Evolutionary conservation across 495 filamentous ascomycete species (phyloP).

Genomic region (Astrothelium subdiscretum): DNA sequence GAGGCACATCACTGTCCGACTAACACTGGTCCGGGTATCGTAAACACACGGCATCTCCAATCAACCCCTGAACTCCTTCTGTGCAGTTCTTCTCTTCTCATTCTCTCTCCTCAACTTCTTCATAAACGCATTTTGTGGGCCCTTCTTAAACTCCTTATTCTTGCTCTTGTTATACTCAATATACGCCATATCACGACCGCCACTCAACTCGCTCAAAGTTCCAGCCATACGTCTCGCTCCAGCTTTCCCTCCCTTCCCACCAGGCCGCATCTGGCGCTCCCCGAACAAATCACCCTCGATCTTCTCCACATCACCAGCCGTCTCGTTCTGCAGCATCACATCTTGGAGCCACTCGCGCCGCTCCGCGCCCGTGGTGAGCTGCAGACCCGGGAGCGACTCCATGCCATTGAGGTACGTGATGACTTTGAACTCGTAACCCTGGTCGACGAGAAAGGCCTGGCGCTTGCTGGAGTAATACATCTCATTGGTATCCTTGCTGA

Average conservation of each 20-base stretch:
- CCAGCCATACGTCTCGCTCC: constrained; percentile 69
- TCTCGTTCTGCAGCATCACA: constrained; percentile 86
- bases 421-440: constrained; percentile 98
- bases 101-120: constrained; percentile 73
- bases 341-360: constrained; percentile 79
- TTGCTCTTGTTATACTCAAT: constrained; percentile 69
- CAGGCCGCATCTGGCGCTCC: constrained; percentile 32
- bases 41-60: no score
- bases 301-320: constrained; percentile 61
- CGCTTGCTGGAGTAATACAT: constrained; percentile 98
- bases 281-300: constrained; percentile 78
- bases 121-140: constrained; percentile 56
- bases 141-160: constrained; percentile 75
- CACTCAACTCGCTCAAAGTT: constrained; percentile 70
- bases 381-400: constrained; percentile 67
- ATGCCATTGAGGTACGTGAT: constrained; percentile 93
- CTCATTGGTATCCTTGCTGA: constrained; percentile 93
- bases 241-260: constrained; percentile 34
- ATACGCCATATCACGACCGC: constrained; percentile 94
- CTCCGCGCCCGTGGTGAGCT: constrained; percentile 68
- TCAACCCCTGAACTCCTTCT: constrained; percentile 9
- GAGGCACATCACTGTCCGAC: no score
- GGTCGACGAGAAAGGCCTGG: constrained; percentile 95
- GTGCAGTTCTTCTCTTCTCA: constrained; percentile 42
- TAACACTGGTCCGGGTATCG: no score